These are phyloP conservation scores for Hermanozyma aechmeae DNA, from an alignment of 805 yeast genomes.

Conservation along the genomic window DNA sequence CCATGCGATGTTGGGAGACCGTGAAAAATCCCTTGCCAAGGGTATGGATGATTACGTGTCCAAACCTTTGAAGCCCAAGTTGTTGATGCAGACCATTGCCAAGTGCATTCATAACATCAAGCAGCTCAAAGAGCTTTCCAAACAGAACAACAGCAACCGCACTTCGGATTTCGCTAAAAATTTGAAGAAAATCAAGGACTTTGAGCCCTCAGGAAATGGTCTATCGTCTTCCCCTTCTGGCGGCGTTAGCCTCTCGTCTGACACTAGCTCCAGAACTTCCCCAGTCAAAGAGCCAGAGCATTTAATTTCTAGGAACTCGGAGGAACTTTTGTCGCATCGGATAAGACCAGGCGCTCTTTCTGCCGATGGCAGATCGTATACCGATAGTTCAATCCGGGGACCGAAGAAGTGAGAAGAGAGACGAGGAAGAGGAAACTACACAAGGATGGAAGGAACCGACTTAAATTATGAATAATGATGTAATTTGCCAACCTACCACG, in stretches of 20 bases:
- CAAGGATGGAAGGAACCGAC: not conserved
- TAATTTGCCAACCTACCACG: no score
- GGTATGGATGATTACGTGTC: constrained; percentile 91
- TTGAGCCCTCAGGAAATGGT: no score
- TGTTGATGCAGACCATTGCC: constrained; percentile 75
- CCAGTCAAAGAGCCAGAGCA: no score
- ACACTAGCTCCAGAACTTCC: no score
- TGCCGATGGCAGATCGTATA: constrained; percentile 21
- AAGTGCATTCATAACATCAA: constrained; percentile 69
- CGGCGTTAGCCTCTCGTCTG: no score
- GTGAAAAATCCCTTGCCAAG: constrained; percentile 77
- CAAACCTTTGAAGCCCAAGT: constrained; percentile 77
- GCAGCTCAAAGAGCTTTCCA: constrained; percentile 48
- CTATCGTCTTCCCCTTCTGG: no score
- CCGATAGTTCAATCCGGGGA: constrained; percentile 19
- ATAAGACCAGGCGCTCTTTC: constrained; percentile 23
- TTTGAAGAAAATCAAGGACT: constrained; percentile 31
- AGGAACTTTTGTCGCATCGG: constrained; percentile 12
- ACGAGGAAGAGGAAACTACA: not conserved
- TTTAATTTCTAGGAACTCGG: constrained; percentile 19
- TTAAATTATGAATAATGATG: no score
- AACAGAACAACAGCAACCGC: constrained; percentile 36
- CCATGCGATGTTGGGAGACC: constrained; percentile 89
- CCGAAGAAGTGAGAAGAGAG: not conserved
- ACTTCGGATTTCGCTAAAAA: constrained; percentile 38